Evolutionary conservation across 2,329 filamentous ascomycete genomes (phyloP), one percentile per base, ranked within the genome.

Genomic region (Lecanoromycetidae sp.): DNA sequence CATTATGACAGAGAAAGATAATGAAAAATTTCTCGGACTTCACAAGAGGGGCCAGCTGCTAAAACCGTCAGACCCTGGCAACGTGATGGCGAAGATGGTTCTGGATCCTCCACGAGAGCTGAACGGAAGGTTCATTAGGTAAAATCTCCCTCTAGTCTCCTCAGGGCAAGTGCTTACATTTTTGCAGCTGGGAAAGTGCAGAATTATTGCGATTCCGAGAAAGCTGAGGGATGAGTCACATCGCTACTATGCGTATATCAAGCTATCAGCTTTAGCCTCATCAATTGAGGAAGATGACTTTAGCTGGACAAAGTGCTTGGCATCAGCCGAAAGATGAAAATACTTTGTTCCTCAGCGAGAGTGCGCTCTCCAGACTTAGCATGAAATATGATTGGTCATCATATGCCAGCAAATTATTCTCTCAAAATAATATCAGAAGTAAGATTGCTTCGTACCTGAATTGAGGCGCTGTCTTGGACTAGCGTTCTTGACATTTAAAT

Each of bases 71-170:
- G 82, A 87, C 64, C 85, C 90, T 0, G 90, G 87, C 0, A 70
- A 80, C 63, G 86, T 95, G 10, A 90, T 96, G 64, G 88, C 87
- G 3, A 82, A 77, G 57, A 69, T 96, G 52, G 81, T 80, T 0
- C 62, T 85, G 13, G 69, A 74, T 38, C 84, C 79, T 5, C 71
- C 75, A 3, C 75, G 67, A 46, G 75, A 79, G 15, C 64, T 95
- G 54, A 88, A 75, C 58, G 91, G 91, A 23, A 79, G 79, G 57
- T 87, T 84, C 60, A 66, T 91, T 57, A 79, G 65, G 77, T 85
- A 71, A 35, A 48, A 38, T n/a, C 13, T 17, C 19, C 20, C 3
- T 23, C 20, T 1, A 17, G 20, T n/a, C 10, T 10, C 6, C 19
- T 26, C 19, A 40, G 10, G 10, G 8, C 10, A 12, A 8, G 26